Conservation (phyloP, 352 stramenopile species). For the Pythium plurisporium region DNA sequence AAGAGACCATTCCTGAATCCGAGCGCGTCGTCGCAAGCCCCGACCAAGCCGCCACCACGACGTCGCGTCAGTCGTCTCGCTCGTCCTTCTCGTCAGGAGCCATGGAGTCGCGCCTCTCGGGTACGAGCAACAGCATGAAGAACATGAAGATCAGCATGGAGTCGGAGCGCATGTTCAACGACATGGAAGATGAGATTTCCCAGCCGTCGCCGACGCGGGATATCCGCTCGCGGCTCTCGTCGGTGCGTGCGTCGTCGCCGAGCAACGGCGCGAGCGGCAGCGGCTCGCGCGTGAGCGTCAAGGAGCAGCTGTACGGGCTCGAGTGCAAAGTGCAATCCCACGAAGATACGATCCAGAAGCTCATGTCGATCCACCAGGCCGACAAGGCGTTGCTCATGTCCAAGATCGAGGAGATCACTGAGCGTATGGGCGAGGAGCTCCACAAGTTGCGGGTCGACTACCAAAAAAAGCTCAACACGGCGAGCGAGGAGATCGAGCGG, state of each 20-base stretch:
- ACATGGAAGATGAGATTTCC: slow-evolving; percentile 68
- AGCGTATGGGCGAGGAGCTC: slow-evolving; percentile 72
- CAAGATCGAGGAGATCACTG: slow-evolving; percentile 80
- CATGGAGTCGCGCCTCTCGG: slow-evolving; percentile 66
- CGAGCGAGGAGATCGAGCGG: slow-evolving; percentile 77
- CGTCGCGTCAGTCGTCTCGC: slow-evolving; percentile 5
- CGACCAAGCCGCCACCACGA: background rate
- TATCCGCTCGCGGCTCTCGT: slow-evolving; percentile 53
- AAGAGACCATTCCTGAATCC: slow-evolving; percentile 9
- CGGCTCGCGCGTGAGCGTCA: slow-evolving; percentile 53
- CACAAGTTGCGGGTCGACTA: slow-evolving; percentile 75
- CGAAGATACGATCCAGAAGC: slow-evolving; percentile 79
- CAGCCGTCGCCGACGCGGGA: slow-evolving; percentile 48
- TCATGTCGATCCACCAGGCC: slow-evolving; percentile 78
- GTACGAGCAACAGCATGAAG: slow-evolving; percentile 61
- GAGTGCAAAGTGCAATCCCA: slow-evolving; percentile 78
- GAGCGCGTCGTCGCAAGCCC: slow-evolving; percentile 1
- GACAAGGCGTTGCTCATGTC: slow-evolving; percentile 70
- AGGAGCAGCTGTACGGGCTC: slow-evolving; percentile 74
- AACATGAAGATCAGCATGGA: slow-evolving; percentile 83
- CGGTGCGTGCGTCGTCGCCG: slow-evolving; percentile 45
- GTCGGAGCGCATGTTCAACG: slow-evolving; percentile 72
- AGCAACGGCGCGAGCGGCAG: slow-evolving; percentile 28
- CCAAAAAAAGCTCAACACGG: slow-evolving; percentile 79
- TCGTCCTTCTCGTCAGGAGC: slow-evolving; percentile 15